phyloP scores from a whole-genome alignment of 1,284 basidiomycete species.

The Malassezia brasiliensis region DNA sequence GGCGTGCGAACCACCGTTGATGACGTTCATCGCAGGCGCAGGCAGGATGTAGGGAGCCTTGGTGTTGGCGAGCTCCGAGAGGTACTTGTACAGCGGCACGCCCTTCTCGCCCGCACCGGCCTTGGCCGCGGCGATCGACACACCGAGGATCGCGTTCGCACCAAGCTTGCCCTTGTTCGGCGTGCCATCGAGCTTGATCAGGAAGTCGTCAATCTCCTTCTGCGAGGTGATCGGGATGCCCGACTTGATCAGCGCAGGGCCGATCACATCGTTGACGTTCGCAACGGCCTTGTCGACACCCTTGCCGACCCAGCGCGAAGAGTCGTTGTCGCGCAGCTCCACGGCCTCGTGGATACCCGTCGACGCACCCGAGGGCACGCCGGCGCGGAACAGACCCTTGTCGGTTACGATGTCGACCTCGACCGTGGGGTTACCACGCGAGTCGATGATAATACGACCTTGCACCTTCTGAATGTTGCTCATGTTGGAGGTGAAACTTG shows the following conservation, averaged over 20 bases:
- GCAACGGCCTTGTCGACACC: slow-evolving; percentile 77
- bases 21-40: slow-evolving; percentile 79
- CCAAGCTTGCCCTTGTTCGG: slow-evolving; percentile 99
- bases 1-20: slow-evolving; percentile 99
- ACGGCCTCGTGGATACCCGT: slow-evolving; percentile 98
- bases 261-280: slow-evolving; percentile 89
- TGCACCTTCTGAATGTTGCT: slow-evolving; percentile 35
- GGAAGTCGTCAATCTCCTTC: slow-evolving; percentile 93
- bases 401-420: slow-evolving; percentile 46
- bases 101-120: slow-evolving; percentile 66
- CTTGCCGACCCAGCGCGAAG: slow-evolving; percentile 85
- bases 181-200: slow-evolving; percentile 96
- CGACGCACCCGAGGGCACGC: slow-evolving; percentile 95
- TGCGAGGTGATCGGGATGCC: slow-evolving; percentile 79
- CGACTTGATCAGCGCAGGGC: slow-evolving; percentile 76
- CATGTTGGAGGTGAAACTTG: slow-evolving; percentile 21
- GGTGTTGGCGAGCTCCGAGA: slow-evolving; percentile 87
- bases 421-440: slow-evolving; percentile 48
- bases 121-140: slow-evolving; percentile 89
- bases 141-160: slow-evolving; percentile 97
- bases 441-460: slow-evolving; percentile 42
- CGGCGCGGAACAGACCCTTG: slow-evolving; percentile 76
- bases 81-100: slow-evolving; percentile 89
- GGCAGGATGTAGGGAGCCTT: slow-evolving; percentile 73
- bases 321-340: slow-evolving; percentile 95